Base-by-base conservation (phyloP, 768 basidiomycete species). In the Cystobasidium tubakii region DNA sequence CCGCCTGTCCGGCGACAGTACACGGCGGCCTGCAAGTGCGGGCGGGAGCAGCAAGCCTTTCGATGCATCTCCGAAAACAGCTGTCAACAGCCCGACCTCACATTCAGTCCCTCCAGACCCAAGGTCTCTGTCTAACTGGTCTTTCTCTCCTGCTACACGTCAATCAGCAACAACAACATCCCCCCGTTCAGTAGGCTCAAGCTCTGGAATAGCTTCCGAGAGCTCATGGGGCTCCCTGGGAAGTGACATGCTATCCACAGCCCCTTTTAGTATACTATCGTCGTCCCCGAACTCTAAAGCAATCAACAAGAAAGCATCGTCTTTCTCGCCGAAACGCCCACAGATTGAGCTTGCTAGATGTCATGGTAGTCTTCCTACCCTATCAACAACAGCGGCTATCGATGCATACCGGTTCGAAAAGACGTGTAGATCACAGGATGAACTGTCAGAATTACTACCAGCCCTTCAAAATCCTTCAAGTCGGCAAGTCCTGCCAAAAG, bases 21-120 rank as follows among this genome's bases (percentile, higher is more conserved):
- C 4, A 3, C 7, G 46, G n/a, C 46, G 46, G n/a, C 46, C 46
- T 50, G 46, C 46, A 3, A 21, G 46, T 50, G 46, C 46, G 21
- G 46, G 46, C n/a, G 46, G 46, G 46, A 50, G 46, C n/a, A 50
- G 46, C 46, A 50, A 50, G 46, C 46, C 46, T 19, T 50, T 50
- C 46, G 21, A 50, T n/a, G 46, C 46, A 12, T 9, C 10, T n/a
- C 21, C 46, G 3, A 50, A 9, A 3, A 50, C 46, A 17, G 3
- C 46, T 50, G 7, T 19, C 4, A 50, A 50, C 7, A 50, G 15
- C n/a, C 21, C 46, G 21, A 17, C 21, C 3, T 4, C 15, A 9
- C 46, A 21, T 15, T n/a, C 46, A 3, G 4, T 3, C 7, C 3
- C 46, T 21, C 7, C 46, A 50, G 46, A 50, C 3, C 3, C 46